Evolutionary conservation across 1,139 yeast genomes (phyloP), one percentile per base, ranked within the genome.

Genomic region (Candida smagusa): DNA sequence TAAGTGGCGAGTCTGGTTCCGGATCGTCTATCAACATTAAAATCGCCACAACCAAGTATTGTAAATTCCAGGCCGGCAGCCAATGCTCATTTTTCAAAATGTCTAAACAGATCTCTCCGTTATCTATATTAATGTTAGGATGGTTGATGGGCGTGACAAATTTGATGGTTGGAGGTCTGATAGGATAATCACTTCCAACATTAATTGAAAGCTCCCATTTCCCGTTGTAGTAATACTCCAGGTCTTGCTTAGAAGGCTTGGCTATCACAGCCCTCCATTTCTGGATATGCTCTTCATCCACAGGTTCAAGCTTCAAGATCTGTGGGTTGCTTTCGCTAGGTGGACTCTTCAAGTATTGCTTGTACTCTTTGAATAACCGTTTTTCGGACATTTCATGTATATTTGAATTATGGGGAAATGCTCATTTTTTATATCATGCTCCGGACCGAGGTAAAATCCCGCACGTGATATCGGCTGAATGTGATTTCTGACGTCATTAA

Each of bases 41-140:
- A 1, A 88, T 77, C 0, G 96, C 95, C 23, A 79, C 72, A 34
- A 86, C 68, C n/a, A 86, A 72, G 40, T 84, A 72, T 37, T 79
- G 67, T 31, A 89, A 56, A 30, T 85, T 81, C 95, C 96, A 89
- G 2, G 95, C 95, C 0, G 96, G 96, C 0, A 92, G 77, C 96
- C 96, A 89, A 44, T 74, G 75, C 7, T 64, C 72, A 28, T 54
- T 57, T 48, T 79, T 78, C 39, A 85, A 66, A 9, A 88, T 83
- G 55, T 88, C 95, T n/a, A 89, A 63, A 58, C 97, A 89, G 46
- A 77, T 77, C 54, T 79, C 77, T 32, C 88, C 88, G 43, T 74
- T 65, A 7, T 39, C 39, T 63, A 77, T 70, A 52, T 80, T 83
- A 46, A 81, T 81, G 55, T 82, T 82, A 40, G 89, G 89, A 51